Evolutionary conservation across 2,329 filamentous ascomycete species (phyloP), one percentile per base, ranked within the genome.

Genomic region (Penicillium corylophilum): DNA sequence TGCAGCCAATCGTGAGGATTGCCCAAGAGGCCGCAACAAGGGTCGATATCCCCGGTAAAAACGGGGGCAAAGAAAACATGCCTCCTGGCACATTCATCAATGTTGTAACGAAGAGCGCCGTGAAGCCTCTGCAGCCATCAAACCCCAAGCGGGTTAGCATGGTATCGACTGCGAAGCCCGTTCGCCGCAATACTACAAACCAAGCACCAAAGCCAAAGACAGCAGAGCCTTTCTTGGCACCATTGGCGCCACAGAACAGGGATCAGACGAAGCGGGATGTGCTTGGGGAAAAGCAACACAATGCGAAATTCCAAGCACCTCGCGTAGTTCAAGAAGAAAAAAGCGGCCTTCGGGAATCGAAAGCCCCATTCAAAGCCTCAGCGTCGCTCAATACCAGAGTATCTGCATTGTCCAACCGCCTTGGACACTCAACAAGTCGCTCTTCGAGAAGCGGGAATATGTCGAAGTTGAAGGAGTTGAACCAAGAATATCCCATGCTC

Each of bases 21-120:
- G 53, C 68, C 6, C 79, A 80, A 56, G 74, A 74, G 42, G 62
- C 66, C 7, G 69, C 70, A 4, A 67, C 71, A 36, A 64, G 67
- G 16, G 61, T 71, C 39, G 79, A 84, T 59, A 63, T 79, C n/a
- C 61, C 72, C 52, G 82, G 82, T 22, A 75, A 75, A 44, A 80
- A 80, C 29, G 77, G 76, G 4, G 83, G 83, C 5, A 87, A 87
- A 60, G 83, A 86, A 64, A 87, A 86, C 55, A 62, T 84, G 5
- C 82, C 82, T 13, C 83, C 82, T 1, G 77, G 77, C 4, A 46
- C 56, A 28, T 26, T 62, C 12, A 33, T 48, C 31, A 48, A 54
- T 10, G 43, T 57, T 42, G 64, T 66, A 28, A 53, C 49, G 1
- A 64, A 63, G 28, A 40, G 36, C 22, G 18, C 15, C 18, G 1